A percentile compares a stretch with the other conserved stretches of the same genome.
Evolutionary conservation across 768 basidiomycete genomes (phyloP).

Genomic region (Termitomyces sp.): DNA sequence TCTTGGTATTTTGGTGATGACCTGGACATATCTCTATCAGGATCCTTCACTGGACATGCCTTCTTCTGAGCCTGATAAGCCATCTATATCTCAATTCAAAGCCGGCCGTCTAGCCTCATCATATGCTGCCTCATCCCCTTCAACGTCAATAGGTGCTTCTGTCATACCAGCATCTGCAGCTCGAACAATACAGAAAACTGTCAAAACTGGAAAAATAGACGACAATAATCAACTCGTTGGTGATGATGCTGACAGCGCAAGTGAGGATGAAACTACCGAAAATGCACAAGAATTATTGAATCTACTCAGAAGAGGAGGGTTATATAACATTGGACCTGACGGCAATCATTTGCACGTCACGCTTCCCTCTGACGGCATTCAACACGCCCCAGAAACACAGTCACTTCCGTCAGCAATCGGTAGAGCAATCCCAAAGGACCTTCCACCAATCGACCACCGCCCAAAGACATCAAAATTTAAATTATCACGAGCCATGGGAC

Average conservation of each 20-base stretch:
- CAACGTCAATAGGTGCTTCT: conserved; percentile 35
- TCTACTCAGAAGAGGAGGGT: conserved; percentile 42
- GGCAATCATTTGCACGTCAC: conserved; percentile 24
- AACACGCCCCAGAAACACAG: background rate
- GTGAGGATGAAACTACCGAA: conserved; percentile 48
- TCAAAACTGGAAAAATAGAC: conserved; percentile 54
- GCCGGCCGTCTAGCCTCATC: conserved; percentile 46
- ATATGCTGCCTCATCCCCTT: conserved; percentile 32
- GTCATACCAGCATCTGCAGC: conserved; percentile 39
- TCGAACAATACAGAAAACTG: conserved; percentile 43
- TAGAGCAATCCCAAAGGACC: conserved; percentile 6
- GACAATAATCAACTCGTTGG: conserved; percentile 41
- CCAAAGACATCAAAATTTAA: conserved; percentile 47
- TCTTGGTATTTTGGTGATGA: background rate
- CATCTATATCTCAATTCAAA: conserved; percentile 61
- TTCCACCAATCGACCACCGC: conserved; percentile 27
- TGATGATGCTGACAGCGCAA: conserved; percentile 47
- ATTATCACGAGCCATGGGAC: conserved; percentile 29
- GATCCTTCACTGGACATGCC: conserved; percentile 37
- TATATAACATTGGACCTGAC: conserved; percentile 50
- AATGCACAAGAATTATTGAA: conserved; percentile 44
- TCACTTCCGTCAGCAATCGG: conserved; percentile 3
- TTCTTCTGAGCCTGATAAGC: conserved; percentile 35
- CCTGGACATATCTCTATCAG: conserved; percentile 19
- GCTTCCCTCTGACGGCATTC: conserved; percentile 2